Conservation (phyloP, 805 yeast species). For the Sungouiozyma intestinalis region DNA sequence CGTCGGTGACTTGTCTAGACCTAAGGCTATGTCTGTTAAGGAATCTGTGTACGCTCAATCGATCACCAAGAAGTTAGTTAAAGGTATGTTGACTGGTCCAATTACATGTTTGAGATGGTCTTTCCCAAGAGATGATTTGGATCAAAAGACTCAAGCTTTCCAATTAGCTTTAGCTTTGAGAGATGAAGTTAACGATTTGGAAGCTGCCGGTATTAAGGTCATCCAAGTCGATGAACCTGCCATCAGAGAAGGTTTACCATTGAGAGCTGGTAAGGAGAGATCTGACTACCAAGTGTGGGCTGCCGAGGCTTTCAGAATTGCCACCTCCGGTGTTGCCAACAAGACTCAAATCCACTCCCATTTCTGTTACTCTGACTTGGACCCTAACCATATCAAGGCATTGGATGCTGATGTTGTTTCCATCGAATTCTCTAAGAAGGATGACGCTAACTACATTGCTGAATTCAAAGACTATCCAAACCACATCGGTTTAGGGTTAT, state of each 20-base stretch:
- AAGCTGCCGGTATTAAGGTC: slow-evolving; percentile 94
- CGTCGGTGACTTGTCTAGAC: slow-evolving; percentile 99
- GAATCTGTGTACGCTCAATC: slow-evolving; percentile 99
- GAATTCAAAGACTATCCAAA: slow-evolving; percentile 98
- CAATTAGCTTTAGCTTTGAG: slow-evolving; percentile 96
- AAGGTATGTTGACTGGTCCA: slow-evolving; percentile 99
- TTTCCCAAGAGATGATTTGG: slow-evolving; percentile 98
- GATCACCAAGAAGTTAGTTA: slow-evolving; percentile 88
- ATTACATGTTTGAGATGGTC: slow-evolving; percentile 99
- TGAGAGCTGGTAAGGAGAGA: slow-evolving; percentile 96
- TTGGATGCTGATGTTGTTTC: slow-evolving; percentile 99
- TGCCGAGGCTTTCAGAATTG: slow-evolving; percentile 98
- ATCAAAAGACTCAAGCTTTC: slow-evolving; percentile 86
- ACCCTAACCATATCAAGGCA: slow-evolving; percentile 99
- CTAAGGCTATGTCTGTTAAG: slow-evolving; percentile 96
- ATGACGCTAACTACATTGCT: slow-evolving; percentile 94
- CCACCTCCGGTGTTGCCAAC: slow-evolving; percentile 95
- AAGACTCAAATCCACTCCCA: slow-evolving; percentile 98
- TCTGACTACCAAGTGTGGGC: slow-evolving; percentile 96
- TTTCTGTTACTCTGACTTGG: slow-evolving; percentile 99
- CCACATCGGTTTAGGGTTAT: slow-evolving; percentile 98
- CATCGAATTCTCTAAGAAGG: slow-evolving; percentile 99
- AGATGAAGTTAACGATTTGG: slow-evolving; percentile 97
- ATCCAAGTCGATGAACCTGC: slow-evolving; percentile 99
- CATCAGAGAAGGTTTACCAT: slow-evolving; percentile 98